Evolutionary conservation across 306 rosid species (phyloP).

Genomic region (Fragaria vesca): DNA sequence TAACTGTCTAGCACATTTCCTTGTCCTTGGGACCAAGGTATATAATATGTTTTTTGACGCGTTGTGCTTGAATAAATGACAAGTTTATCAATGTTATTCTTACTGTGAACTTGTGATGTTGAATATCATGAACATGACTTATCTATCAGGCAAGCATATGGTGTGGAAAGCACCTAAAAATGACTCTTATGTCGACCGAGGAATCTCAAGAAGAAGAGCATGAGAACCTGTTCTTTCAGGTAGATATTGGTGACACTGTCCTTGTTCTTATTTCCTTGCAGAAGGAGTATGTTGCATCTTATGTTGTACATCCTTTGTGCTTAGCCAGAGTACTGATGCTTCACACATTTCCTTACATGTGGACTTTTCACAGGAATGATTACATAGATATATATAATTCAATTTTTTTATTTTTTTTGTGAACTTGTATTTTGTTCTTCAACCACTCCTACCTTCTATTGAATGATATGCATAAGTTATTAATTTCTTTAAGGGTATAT

Average conservation of each 20-base stretch:
- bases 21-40: constrained; percentile 75
- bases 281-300: not conserved
- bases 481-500: not conserved
- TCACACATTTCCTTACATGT: not conserved
- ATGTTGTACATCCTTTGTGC: not conserved
- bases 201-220: constrained; percentile 90
- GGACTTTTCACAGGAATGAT: not conserved
- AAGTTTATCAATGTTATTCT: constrained; percentile 4
- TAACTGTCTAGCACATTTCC: constrained; percentile 47
- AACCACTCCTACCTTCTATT: not conserved
- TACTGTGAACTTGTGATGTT: not conserved
- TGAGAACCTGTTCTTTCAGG: constrained; percentile 66
- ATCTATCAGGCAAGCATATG: constrained; percentile 64
- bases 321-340: not conserved
- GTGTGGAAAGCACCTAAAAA: constrained; percentile 82
- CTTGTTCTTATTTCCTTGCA: constrained; percentile 6
- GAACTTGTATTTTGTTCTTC: not conserved
- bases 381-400: not conserved
- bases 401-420: not conserved
- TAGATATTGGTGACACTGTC: constrained; percentile 28
- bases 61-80: not conserved
- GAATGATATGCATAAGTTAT: not conserved
- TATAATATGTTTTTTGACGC: not conserved
- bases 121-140: constrained; percentile 19
- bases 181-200: constrained; percentile 77